Evolutionary conservation across 345 rosid genomes (phyloP).

Genomic region (Corchorus olitorius): DNA sequence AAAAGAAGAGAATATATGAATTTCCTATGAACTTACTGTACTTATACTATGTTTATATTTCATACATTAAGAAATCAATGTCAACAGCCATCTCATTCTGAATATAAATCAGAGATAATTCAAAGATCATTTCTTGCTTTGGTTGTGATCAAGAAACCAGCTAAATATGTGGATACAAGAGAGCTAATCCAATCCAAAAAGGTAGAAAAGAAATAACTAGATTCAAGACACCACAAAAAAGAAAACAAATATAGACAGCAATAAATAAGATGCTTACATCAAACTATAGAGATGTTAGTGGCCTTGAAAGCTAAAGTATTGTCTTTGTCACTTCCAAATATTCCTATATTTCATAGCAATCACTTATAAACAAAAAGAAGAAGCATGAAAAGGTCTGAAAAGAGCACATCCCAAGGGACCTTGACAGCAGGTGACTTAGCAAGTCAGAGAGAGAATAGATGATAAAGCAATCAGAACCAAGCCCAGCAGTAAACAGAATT

Average conservation of each 20-base stretch:
- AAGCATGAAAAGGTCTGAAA: not conserved
- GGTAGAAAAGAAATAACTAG: not conserved
- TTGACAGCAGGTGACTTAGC: not conserved
- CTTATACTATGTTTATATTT: not conserved
- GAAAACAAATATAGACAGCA: not conserved
- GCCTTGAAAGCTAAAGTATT: not conserved
- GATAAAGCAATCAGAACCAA: not conserved
- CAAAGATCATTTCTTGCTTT: not conserved
- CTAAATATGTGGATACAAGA: not conserved
- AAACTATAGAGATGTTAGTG: not conserved
- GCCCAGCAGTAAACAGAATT: not conserved
- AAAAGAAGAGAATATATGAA: too few species aligned
- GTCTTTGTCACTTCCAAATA: not conserved
- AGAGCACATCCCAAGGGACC: not conserved
- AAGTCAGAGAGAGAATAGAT: not conserved
- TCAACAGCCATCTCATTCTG: not conserved
- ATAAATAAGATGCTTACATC: not conserved
- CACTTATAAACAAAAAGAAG: not conserved
- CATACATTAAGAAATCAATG: not conserved
- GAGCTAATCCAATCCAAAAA: not conserved
- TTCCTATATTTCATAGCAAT: not conserved
- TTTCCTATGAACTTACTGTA: too few species aligned
- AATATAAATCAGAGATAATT: not conserved
- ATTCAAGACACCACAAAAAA: not conserved
- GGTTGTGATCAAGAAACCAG: not conserved